These are phyloP conservation scores for Eimeria falciformis DNA, from an alignment of 169 alveolate genomes.

Conservation along the genomic window DNA sequence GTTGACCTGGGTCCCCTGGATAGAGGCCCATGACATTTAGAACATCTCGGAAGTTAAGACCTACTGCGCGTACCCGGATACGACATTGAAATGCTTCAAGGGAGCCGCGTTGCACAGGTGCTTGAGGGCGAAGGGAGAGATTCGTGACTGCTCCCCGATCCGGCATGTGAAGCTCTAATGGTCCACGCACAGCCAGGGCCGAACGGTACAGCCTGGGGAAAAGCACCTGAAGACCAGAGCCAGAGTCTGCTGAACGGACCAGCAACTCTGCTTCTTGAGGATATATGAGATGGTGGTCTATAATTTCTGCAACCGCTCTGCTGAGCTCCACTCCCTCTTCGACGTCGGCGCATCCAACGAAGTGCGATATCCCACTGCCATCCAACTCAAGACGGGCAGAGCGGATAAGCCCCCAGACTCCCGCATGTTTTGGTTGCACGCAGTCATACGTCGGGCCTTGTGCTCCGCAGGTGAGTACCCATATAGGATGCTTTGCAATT, in stretches of 20 bases:
- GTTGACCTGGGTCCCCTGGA: constrained; percentile 91
- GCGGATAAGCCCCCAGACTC: constrained; percentile 79
- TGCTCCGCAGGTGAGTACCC: constrained; percentile 53
- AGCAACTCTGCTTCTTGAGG: constrained; percentile 60
- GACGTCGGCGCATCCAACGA: constrained; percentile 54
- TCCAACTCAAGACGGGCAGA: constrained; percentile 77
- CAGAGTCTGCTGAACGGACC: constrained; percentile 23
- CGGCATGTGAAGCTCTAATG: constrained; percentile 77
- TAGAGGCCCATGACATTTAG: constrained; percentile 85
- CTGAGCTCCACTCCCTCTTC: constrained; percentile 6
- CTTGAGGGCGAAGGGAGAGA: constrained; percentile 75
- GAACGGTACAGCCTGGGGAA: constrained; percentile 59
- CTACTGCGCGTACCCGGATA: constrained; percentile 80
- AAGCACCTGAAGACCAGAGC: not conserved
- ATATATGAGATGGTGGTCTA: constrained; percentile 21
- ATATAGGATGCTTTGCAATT: not conserved
- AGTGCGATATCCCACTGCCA: constrained; percentile 5
- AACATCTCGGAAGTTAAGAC: constrained; percentile 85
- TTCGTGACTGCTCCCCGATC: constrained; percentile 78
- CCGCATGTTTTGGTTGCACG: constrained; percentile 69
- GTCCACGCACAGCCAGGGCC: constrained; percentile 36
- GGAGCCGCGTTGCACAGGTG: constrained; percentile 35
- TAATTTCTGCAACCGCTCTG: not conserved
- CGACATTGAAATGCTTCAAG: constrained; percentile 61
- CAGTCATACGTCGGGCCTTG: constrained; percentile 35